Evolutionary conservation across 129 eudicot species (phyloP), one percentile per base, ranked within the genome.

Genomic region (Helianthus annuus): DNA sequence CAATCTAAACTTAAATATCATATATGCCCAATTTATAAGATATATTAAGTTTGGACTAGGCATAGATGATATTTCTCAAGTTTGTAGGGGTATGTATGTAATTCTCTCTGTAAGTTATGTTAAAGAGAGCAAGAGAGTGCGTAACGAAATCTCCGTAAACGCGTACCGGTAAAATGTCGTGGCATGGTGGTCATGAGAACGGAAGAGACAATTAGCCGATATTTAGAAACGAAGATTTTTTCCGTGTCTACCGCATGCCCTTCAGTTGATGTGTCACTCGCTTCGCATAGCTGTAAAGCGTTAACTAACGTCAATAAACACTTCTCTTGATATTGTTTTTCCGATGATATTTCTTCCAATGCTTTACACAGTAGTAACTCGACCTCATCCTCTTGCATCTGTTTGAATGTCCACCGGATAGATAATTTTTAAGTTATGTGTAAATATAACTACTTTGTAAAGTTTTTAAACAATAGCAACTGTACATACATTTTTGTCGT

Each of bases 181-280:
- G 97, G 97, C 81, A 94, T 91, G 63, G 91, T 82, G 68, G 91
- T 89, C 98, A 94, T 87, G 62, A 94, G 93, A 78, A 83, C 82
- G 48, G 98, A 94, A 78, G 91, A 88, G 66, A 86, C 88, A 42
- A 87, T 82, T 70, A 88, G 72, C 6, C 82, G 88, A 80, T 87
- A 94, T 71, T 88, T 94, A 64, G 93, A 84, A 69, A 82, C 81
- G 24, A 87, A 69, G 52, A 63, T 64, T 34, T 78, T 75, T 48
- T 85, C 83, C 1, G 61, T 65, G 55, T 78, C 89, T 48, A 85
- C 58, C 4, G 65, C 77, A 48, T 64, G 32, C 55, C 63, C 76
- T 54, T 70, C 82, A 32, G 68, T 77, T 74, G 85, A 64, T 66
- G 78, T 72, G 59, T 44, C 48, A 72, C 57, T 57, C 67, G 78